phyloP scores from a whole-genome alignment of 805 yeast genomes.

The Wickerhamomyces ciferrii region DNA sequence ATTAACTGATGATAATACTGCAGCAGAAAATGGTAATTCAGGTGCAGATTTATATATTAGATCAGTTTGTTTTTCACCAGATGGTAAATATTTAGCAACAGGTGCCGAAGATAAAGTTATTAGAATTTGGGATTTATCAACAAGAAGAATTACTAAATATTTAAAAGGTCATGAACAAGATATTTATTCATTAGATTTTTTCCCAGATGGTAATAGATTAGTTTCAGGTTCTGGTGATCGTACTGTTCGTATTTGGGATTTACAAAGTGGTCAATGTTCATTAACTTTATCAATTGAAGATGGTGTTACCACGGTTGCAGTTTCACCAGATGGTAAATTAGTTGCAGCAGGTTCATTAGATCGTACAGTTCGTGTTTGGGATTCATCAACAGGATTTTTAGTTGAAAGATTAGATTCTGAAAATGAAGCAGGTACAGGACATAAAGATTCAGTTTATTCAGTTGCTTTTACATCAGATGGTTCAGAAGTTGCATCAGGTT shows the following conservation, averaged over 20 bases:
- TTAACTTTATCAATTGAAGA: constrained; percentile 89
- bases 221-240: constrained; percentile 97
- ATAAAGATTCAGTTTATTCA: constrained; percentile 91
- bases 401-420: constrained; percentile 92
- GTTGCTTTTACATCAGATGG: constrained; percentile 93
- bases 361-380: constrained; percentile 96
- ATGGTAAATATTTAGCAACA: constrained; percentile 87
- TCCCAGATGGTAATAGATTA: constrained; percentile 88
- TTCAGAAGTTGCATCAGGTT: constrained; percentile 88
- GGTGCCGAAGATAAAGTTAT: constrained; percentile 90
- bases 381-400: constrained; percentile 83
- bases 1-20: constrained; percentile 71
- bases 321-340: constrained; percentile 88
- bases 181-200: constrained; percentile 90
- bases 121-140: constrained; percentile 91
- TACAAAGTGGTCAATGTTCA: constrained; percentile 82
- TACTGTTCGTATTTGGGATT: constrained; percentile 95
- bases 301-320: constrained; percentile 97
- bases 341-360: constrained; percentile 97
- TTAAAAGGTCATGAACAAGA: constrained; percentile 96
- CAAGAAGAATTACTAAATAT: constrained; percentile 79
- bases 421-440: constrained; percentile 85
- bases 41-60: constrained; percentile 86
- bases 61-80: constrained; percentile 95
- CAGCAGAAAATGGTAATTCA: constrained; percentile 30